Evolutionary conservation across 2,329 filamentous ascomycete genomes (phyloP), one percentile per base, ranked within the genome.

Genomic region (Fusarium zealandicum): DNA sequence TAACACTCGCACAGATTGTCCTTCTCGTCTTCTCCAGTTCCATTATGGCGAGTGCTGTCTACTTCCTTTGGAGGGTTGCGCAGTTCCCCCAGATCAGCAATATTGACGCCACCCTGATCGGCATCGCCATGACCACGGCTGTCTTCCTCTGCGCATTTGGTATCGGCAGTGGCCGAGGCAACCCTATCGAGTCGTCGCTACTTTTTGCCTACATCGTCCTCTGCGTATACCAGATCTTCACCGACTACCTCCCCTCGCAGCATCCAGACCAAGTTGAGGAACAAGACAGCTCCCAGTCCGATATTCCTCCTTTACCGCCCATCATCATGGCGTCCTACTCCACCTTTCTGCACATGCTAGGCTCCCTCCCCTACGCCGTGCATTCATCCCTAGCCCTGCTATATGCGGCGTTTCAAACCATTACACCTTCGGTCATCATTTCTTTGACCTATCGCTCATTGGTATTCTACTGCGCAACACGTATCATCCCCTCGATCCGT

Each of bases 321-420:
- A 92, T 98, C 61, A 93, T 99, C 73, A 98, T 98, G 93, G 95
- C 93, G 5, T 97, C 93, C 6, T 98, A 97, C 75, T 93, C 92
- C 20, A 97, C 93, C 1, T 79, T 98, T 36, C 80, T 97, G 39
- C 90, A 96, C 65, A 84, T 93, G 39, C 79, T 98, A 31, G 90
- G 90, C 50, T 89, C 88, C 4, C 80, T 96, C n/a, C 93, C 92
- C 3, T 88, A 84, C 3, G 92, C 90, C 22, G 86, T 96, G 4
- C 90, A 90, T 73, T 93, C 91, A 1, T 89, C 88, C 0, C 88
- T 96, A 68, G 90, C 88, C 59, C 91, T 98, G 68, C 85, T 97
- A 63, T 87, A 93, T 53, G 93, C 93, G 10, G 95, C 95, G 17
- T 90, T 98, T 71, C 92, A 95, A 75, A 96, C 93, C 35, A 95